These are phyloP conservation scores for Neonectria neomacrospora DNA, from an alignment of 2,329 filamentous ascomycete species.

Conservation along the genomic window DNA sequence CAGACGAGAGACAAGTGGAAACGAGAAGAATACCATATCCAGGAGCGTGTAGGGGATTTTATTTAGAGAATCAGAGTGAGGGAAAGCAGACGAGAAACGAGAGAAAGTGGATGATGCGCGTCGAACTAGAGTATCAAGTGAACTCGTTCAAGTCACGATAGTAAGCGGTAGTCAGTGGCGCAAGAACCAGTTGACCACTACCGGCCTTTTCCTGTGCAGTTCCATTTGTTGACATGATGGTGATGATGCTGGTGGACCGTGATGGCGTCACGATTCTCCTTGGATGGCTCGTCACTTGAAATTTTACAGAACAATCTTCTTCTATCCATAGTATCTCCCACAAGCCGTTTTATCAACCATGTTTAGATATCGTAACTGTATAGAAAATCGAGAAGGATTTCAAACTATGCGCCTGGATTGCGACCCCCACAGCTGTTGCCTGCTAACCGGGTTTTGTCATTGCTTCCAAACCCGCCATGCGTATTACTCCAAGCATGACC, in stretches of 20 bases:
- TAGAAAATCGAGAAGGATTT: slow-evolving; percentile 8
- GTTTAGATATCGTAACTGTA: slow-evolving; percentile 14
- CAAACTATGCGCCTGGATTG: neutral
- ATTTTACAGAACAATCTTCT: neutral
- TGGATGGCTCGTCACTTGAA: slow-evolving; percentile 4
- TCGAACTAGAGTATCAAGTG: slow-evolving; percentile 50
- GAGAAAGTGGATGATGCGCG: slow-evolving; percentile 30
- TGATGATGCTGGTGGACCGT: neutral
- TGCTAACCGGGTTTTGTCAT: slow-evolving; percentile 7
- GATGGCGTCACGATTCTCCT: neutral
- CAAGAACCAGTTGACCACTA: slow-evolving; percentile 34
- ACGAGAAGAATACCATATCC: slow-evolving; percentile 36
- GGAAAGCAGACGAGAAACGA: slow-evolving; percentile 32
- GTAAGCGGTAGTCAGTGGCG: slow-evolving; percentile 28
- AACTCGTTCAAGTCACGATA: slow-evolving; percentile 41
- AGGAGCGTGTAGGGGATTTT: slow-evolving; percentile 47
- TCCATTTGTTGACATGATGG: neutral
- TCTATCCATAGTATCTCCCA: slow-evolving; percentile 17
- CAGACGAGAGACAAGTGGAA: slow-evolving; percentile 11
- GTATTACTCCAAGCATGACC: slow-evolving; percentile 2
- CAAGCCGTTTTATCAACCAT: slow-evolving; percentile 9
- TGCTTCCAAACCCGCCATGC: slow-evolving; percentile 13
- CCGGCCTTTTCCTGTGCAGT: neutral
- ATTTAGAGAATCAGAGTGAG: slow-evolving; percentile 27
- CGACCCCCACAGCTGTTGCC: slow-evolving; percentile 1